Conservation (phyloP, 1,284 basidiomycete species). For the Chiua sp. region DNA sequence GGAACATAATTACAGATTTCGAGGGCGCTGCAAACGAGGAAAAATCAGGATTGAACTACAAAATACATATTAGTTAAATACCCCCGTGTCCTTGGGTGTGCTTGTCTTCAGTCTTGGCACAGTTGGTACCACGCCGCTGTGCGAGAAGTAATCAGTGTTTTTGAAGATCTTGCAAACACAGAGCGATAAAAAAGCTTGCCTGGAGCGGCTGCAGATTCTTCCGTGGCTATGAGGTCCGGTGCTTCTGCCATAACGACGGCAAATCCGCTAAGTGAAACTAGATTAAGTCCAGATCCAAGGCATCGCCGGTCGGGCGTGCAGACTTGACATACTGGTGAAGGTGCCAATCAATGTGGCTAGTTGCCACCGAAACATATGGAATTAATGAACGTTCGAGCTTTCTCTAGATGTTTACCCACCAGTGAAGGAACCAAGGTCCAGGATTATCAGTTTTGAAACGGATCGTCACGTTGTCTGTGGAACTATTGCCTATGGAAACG, state of each 20-base stretch:
- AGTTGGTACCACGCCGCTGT: neutral
- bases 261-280: neutral
- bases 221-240: neutral
- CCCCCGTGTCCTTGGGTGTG: no score
- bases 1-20: no score
- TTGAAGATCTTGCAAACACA: no score
- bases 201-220: neutral
- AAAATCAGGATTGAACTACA: no score
- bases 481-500: neutral
- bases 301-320: no score
- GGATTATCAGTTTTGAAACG: neutral
- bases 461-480: neutral
- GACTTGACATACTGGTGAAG: conserved; percentile 35
- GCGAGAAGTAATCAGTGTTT: neutral
- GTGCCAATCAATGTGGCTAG: conserved; percentile 47
- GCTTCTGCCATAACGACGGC: conserved; percentile 8
- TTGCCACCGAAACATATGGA: neutral
- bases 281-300: no score
- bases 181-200: neutral
- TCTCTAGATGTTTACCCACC: conserved; percentile 4
- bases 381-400: no score
- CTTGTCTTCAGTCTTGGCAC: neutral
- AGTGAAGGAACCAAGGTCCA: neutral
- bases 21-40: no score
- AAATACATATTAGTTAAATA: no score